Evolutionary conservation across 2,329 filamentous ascomycete genomes (phyloP).

Genomic region (Fusarium agapanthi): DNA sequence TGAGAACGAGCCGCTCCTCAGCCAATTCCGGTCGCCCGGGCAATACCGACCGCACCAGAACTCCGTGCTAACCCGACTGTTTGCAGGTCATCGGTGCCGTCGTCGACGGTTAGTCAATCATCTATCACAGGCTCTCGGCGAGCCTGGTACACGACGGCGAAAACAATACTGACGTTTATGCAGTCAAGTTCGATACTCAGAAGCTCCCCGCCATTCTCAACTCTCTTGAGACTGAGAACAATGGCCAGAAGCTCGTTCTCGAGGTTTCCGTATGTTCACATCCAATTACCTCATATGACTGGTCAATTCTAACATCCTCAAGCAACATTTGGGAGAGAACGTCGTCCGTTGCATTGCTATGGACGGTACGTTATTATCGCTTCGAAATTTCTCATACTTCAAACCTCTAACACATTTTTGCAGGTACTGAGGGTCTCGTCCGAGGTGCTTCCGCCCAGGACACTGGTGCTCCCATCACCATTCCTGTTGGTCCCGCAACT

Average conservation of each 20-base stretch:
- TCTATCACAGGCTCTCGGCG: conserved; percentile 15
- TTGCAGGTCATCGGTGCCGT: conserved; percentile 96
- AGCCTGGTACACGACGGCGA: conserved; percentile 3
- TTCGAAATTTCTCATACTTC: conserved; percentile 28
- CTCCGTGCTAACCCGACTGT: conserved; percentile 34
- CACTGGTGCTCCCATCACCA: conserved; percentile 94
- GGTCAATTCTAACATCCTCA: conserved; percentile 50
- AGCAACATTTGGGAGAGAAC: conserved; percentile 99
- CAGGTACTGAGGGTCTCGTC: conserved; percentile 99
- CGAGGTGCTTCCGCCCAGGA: conserved; percentile 87
- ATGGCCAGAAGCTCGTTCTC: conserved; percentile 91
- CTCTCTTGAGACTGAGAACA: conserved; percentile 90
- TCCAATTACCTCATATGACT: not conserved
- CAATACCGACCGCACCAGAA: conserved; percentile 18
- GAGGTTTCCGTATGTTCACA: conserved; percentile 84
- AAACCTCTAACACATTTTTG: conserved; percentile 19
- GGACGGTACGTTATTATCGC: conserved; percentile 77
- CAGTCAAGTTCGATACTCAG: conserved; percentile 96
- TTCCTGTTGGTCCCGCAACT: conserved; percentile 91
- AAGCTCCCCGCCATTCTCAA: conserved; percentile 98
- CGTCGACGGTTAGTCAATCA: conserved; percentile 83
- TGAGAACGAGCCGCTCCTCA: conserved; percentile 48
- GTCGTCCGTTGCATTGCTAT: conserved; percentile 99
- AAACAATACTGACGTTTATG: conserved; percentile 43
- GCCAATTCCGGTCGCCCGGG: conserved; percentile 37